Percentiles rank a stretch among this genome's conserved stretches.
Evolutionary conservation across 1,284 basidiomycete genomes (phyloP).

Genomic region (Prillingera fragicola): DNA sequence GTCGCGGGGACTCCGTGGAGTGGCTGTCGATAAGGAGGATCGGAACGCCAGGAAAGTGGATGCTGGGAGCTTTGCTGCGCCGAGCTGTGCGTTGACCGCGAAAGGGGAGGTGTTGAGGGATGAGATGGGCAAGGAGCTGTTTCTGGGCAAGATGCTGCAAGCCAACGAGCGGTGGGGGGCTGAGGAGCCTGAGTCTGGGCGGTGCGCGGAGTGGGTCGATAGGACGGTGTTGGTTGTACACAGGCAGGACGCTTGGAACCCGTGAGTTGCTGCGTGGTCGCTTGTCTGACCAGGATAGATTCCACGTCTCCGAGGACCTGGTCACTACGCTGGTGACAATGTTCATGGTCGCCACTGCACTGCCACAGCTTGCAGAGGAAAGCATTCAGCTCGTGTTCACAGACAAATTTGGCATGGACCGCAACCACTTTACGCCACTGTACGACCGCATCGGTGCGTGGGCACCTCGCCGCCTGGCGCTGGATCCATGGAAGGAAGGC

Average conservation of each 20-base stretch:
- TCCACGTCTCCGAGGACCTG: conserved; percentile 45
- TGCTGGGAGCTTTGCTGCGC: conserved; percentile 15
- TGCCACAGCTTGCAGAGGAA: conserved; percentile 21
- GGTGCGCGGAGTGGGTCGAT: conserved; percentile 25
- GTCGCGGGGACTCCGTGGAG: no score
- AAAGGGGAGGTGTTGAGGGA: conserved; percentile 20
- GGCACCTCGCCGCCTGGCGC: conserved; percentile 34
- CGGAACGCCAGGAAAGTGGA: conserved; percentile 8
- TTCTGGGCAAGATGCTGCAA: conserved; percentile 26
- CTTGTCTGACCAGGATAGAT: conserved; percentile 16
- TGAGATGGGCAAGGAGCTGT: conserved; percentile 36
- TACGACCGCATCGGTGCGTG: conserved; percentile 44
- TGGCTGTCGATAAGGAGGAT: no score
- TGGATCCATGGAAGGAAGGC: conserved; percentile 37
- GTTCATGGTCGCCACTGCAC: conserved; percentile 26
- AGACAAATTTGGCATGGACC: conserved; percentile 35
- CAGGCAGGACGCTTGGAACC: conserved; percentile 43
- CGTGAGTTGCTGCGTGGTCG: conserved; percentile 32
- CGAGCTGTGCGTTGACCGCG: conserved; percentile 23
- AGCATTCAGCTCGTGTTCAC: conserved; percentile 40
- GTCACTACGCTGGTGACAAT: conserved; percentile 39
- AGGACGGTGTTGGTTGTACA: conserved; percentile 36
- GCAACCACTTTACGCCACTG: conserved; percentile 38
- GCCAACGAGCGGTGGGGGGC: no score
- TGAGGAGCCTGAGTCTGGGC: conserved; percentile 6